Percentiles rank a stretch among this genome's conserved stretches.
These are phyloP conservation scores for Lophium mytilinum DNA, from an alignment of 495 filamentous ascomycete species.

Conservation along the genomic window DNA sequence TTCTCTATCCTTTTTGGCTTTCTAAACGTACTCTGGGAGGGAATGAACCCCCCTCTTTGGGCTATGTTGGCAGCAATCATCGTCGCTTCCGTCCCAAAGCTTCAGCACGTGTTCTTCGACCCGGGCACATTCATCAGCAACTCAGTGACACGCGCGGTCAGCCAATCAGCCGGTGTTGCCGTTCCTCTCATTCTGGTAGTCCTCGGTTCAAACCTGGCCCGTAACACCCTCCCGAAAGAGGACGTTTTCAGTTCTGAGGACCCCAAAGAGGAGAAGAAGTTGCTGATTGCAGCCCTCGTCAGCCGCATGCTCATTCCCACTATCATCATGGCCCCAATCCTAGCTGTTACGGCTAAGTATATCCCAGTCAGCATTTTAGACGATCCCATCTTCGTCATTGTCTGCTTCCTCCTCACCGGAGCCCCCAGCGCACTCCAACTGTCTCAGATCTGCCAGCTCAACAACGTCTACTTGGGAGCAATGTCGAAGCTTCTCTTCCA, in stretches of 20 bases:
- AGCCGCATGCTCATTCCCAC: conserved; percentile 90
- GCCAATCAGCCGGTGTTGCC: conserved; percentile 79
- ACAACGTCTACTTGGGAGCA: conserved; percentile 84
- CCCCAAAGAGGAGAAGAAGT: conserved; percentile 57
- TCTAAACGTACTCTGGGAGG: conserved; percentile 64
- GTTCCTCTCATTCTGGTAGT: conserved; percentile 96
- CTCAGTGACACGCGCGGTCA: conserved; percentile 81
- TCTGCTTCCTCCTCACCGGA: conserved; percentile 91
- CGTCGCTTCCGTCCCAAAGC: conserved; percentile 77
- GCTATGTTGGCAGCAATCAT: conserved; percentile 86
- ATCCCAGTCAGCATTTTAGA: conserved; percentile 89
- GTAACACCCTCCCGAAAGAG: conserved; percentile 45
- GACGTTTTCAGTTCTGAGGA: conserved; percentile 40
- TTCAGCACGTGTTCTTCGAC: conserved; percentile 81
- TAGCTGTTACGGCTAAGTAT: conserved; percentile 86
- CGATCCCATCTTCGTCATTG: conserved; percentile 95
- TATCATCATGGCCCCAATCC: conserved; percentile 84
- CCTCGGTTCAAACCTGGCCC: conserved; percentile 81
- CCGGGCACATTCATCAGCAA: conserved; percentile 87
- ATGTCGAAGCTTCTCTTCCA: conserved; percentile 93
- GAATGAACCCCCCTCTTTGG: conserved; percentile 98
- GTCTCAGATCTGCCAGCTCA: conserved; percentile 98
- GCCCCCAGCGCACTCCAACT: conserved; percentile 91
- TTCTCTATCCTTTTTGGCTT: conserved; percentile 43
- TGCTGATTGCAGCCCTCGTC: conserved; percentile 78